phyloP scores from a whole-genome alignment of 352 stramenopile species.

The Globisporangium middletonii region DNA sequence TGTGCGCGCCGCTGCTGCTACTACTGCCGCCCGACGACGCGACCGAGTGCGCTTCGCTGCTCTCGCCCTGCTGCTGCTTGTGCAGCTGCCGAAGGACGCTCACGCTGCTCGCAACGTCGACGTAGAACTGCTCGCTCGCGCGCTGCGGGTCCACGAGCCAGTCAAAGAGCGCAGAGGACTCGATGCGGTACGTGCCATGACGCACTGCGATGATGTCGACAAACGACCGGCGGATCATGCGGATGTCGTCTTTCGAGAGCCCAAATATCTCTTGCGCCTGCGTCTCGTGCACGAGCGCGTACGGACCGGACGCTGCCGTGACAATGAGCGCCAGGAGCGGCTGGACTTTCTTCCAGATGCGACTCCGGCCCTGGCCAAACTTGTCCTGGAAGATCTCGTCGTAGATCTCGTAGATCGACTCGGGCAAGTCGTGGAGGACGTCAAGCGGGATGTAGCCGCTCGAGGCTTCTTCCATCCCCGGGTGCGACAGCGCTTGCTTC shows the following conservation, averaged over 20 bases:
- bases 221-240: conserved; percentile 66
- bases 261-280: conserved; percentile 55
- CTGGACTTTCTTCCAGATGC: conserved; percentile 72
- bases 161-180: conserved; percentile 59
- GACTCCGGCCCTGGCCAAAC: conserved; percentile 67
- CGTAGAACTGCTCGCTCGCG: conserved; percentile 55
- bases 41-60: conserved; percentile 12
- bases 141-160: conserved; percentile 59
- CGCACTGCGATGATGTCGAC: conserved; percentile 64
- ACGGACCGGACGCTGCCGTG: conserved; percentile 56
- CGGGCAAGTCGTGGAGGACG: conserved; percentile 64
- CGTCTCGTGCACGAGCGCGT: conserved; percentile 63
- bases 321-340: conserved; percentile 71
- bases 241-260: conserved; percentile 54
- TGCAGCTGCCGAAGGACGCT: conserved; percentile 35
- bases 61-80: conserved; percentile 11
- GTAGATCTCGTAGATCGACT: conserved; percentile 81
- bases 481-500: conserved; percentile 62
- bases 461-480: conserved; percentile 44
- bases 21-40: conserved; percentile 15
- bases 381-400: conserved; percentile 86
- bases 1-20: background rate
- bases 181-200: conserved; percentile 64
- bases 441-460: conserved; percentile 41
- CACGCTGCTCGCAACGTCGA: conserved; percentile 45